phyloP scores from a whole-genome alignment of 1,284 basidiomycete genomes.

The Puccinia horiana region DNA sequence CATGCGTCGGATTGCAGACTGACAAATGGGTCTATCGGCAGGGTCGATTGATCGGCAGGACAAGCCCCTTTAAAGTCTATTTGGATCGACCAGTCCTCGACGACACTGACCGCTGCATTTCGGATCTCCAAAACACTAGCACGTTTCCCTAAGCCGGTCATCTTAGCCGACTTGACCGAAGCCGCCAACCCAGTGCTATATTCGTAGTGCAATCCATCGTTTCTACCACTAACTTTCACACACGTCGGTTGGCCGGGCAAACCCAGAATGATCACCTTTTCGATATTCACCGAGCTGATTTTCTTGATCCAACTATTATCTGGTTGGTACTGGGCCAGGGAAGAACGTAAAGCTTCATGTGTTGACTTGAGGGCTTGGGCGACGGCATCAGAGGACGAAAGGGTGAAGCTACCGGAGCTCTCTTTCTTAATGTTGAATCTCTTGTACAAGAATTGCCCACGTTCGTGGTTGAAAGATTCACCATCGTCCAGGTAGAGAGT shows the following conservation, averaged over 20 bases:
- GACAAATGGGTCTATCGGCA: conserved; percentile 10
- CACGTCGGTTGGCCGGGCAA: conserved; percentile 66
- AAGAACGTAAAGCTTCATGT: conserved; percentile 42
- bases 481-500: conserved; percentile 96
- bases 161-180: conserved; percentile 44
- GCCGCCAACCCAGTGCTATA: conserved; percentile 54
- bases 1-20: conserved; percentile 37
- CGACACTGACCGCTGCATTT: conserved; percentile 28
- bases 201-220: conserved; percentile 53
- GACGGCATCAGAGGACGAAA: conserved; percentile 61
- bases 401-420: conserved; percentile 65
- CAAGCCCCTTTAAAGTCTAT: conserved; percentile 25
- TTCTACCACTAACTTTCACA: conserved; percentile 50
- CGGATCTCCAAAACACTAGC: conserved; percentile 40
- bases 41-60: background rate
- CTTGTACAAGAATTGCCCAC: conserved; percentile 81
- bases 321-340: conserved; percentile 47
- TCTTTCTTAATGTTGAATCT: conserved; percentile 56
- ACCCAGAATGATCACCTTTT: conserved; percentile 77
- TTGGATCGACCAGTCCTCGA: conserved; percentile 41
- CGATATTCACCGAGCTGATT: conserved; percentile 71
- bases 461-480: conserved; percentile 74
- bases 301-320: conserved; percentile 71
- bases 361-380: conserved; percentile 63
- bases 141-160: conserved; percentile 34